phyloP scores from a whole-genome alignment of 257 asterid genomes.

The Handroanthus guayacan region DNA sequence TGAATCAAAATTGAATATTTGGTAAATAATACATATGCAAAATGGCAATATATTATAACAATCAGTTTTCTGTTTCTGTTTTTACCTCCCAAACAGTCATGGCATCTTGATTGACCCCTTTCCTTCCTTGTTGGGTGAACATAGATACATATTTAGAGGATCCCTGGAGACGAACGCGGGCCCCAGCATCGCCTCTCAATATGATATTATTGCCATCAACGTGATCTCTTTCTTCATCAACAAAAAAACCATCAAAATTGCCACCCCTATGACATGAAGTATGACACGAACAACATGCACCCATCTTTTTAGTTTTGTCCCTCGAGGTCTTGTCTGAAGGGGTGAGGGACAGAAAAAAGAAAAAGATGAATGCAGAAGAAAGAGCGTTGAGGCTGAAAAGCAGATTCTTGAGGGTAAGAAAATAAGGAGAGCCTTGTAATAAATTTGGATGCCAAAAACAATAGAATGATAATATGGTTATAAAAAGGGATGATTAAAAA shows the following conservation, averaged over 20 bases:
- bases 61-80: neutral
- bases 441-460: neutral
- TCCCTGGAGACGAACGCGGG: conserved; percentile 65
- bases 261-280: conserved; percentile 77
- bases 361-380: conserved; percentile 36
- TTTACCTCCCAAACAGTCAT: conserved; percentile 97
- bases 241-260: conserved; percentile 44
- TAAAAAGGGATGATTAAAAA: conserved; percentile 10
- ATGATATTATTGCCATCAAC: conserved; percentile 45
- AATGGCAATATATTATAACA: neutral
- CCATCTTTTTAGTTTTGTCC: conserved; percentile 56
- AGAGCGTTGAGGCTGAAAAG: neutral
- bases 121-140: conserved; percentile 73
- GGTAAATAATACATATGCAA: no score
- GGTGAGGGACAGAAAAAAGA: conserved; percentile 35
- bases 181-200: conserved; percentile 64
- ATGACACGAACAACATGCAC: conserved; percentile 91
- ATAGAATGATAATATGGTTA: neutral
- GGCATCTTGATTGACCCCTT: conserved; percentile 87
- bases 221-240: conserved; percentile 34
- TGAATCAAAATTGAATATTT: neutral
- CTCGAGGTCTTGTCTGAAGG: conserved; percentile 21
- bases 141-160: conserved; percentile 67
- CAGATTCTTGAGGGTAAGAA: conserved; percentile 22
- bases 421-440: neutral